These are phyloP conservation scores for Vitis labrusca DNA, from an alignment of 164 flowering plant species.

Conservation along the genomic window DNA sequence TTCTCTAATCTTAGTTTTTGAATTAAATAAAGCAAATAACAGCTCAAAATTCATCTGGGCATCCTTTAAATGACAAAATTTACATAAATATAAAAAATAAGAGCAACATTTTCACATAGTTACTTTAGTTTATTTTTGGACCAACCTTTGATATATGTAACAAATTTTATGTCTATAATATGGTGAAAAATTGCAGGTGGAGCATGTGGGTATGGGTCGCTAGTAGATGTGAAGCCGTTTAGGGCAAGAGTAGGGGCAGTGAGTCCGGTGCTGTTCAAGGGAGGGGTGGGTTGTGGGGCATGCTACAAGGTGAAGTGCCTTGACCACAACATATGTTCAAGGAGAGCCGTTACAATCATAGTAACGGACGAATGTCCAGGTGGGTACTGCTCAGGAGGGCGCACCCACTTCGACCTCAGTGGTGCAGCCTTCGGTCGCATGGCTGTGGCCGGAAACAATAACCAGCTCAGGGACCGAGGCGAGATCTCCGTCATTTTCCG, in stretches of 20 bases:
- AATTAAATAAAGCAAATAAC: too few species aligned
- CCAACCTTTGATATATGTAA: too few species aligned
- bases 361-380: conserved; percentile 96
- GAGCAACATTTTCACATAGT: too few species aligned
- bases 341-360: conserved; percentile 84
- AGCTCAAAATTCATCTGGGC: too few species aligned
- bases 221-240: conserved; percentile 86
- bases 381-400: conserved; percentile 57
- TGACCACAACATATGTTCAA: conserved; percentile 68
- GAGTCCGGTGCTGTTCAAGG: conserved; percentile 74
- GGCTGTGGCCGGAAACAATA: conserved; percentile 68
- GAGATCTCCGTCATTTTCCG: conserved; percentile 63
- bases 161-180: too few species aligned
- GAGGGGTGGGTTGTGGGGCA: conserved; percentile 94
- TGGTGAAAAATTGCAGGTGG: conserved; percentile 57
- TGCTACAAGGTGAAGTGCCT: conserved; percentile 90
- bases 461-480: conserved; percentile 77
- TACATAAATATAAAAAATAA: too few species aligned
- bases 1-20: too few species aligned
- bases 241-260: conserved; percentile 91
- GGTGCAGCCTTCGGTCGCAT: conserved; percentile 92
- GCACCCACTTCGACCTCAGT: conserved; percentile 85
- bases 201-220: conserved; percentile 94
- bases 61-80: too few species aligned
- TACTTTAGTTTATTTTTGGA: too few species aligned